These are phyloP conservation scores for Aspergillus nomiae DNA, from an alignment of 2,329 filamentous ascomycete species.

Conservation along the genomic window DNA sequence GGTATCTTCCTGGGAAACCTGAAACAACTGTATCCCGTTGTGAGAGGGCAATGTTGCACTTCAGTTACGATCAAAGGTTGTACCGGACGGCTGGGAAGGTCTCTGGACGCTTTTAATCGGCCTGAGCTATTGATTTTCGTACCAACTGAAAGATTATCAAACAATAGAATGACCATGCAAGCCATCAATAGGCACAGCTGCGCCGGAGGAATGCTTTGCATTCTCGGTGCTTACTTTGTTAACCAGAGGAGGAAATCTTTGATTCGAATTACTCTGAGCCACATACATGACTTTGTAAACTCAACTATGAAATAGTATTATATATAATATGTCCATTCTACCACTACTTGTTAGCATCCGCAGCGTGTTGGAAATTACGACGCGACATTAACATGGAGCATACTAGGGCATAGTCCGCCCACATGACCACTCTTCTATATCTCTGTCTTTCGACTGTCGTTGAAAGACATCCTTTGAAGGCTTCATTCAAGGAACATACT, in stretches of 20 bases:
- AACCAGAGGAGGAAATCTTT: no score
- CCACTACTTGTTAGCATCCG: background rate
- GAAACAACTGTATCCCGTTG: rapidly evolving
- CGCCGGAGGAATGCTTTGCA: background rate
- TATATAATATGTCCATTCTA: background rate
- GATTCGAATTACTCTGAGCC: no score
- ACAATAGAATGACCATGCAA: background rate
- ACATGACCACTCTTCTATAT: background rate
- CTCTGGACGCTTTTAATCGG: background rate
- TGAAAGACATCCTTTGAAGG: background rate
- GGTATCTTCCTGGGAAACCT: no score
- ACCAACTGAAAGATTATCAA: background rate
- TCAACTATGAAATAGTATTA: background rate
- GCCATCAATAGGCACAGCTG: background rate
- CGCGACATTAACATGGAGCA: background rate
- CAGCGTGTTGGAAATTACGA: background rate
- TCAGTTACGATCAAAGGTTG: background rate
- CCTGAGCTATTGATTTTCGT: background rate
- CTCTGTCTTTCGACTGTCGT: background rate
- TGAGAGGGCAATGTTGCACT: background rate
- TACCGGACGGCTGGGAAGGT: background rate
- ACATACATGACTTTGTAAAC: background rate
- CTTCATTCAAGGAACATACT: background rate
- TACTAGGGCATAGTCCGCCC: background rate
- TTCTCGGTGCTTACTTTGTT: background rate